phyloP scores from a whole-genome alignment of 371 early-diverging fungal genomes.

The Catenaria anguillulae region DNA sequence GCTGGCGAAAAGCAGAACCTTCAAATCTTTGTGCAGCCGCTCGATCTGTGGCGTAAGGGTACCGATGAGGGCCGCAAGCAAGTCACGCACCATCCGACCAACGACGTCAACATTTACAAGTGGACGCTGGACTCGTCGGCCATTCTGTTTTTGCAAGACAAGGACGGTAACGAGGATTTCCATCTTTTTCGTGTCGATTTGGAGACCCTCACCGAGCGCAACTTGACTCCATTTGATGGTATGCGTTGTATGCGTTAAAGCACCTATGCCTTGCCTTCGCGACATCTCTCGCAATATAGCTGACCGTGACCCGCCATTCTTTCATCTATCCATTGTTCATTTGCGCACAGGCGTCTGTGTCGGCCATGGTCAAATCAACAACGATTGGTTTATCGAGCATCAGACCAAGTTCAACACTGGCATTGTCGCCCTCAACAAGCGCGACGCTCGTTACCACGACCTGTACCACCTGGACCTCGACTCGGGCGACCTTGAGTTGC shows the following conservation, averaged over 20 bases:
- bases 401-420: slow-evolving; percentile 6
- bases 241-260: too few relatives aligned
- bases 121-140: neutral
- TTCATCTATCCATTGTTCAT: too few relatives aligned
- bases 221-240: neutral
- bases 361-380: neutral
- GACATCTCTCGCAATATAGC: too few relatives aligned
- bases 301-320: too few relatives aligned
- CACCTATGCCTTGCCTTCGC: too few relatives aligned
- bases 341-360: neutral
- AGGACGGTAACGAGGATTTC: neutral
- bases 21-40: neutral
- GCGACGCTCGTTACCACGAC: slow-evolving; percentile 10
- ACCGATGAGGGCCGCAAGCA: neutral
- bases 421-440: slow-evolving; percentile 11
- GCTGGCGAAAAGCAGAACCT: neutral
- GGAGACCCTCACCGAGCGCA: neutral
- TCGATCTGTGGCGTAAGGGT: neutral
- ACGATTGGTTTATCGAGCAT: neutral
- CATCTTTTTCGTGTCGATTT: neutral
- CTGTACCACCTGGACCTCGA: slow-evolving; percentile 6
- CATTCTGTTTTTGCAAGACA: neutral
- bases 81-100: neutral
- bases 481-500: slow-evolving; percentile 8
- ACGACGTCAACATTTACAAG: neutral